A percentile compares a stretch with the other conserved stretches of the same genome.
phyloP scores from a whole-genome alignment of 495 filamentous ascomycete genomes.

The Hypoxylon subgilvum region DNA sequence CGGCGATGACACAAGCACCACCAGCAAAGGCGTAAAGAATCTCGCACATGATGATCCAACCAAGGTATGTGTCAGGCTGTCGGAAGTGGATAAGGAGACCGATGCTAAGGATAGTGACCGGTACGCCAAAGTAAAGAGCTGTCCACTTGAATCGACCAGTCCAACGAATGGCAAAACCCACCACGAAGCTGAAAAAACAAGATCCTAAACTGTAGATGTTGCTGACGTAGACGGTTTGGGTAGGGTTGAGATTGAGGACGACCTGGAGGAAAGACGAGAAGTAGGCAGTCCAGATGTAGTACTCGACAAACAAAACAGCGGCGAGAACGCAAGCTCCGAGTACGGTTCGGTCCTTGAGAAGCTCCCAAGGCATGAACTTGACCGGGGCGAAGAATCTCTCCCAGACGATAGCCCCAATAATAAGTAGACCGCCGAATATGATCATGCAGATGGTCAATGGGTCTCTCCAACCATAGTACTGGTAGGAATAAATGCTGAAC shows the following conservation, averaged over 20 bases:
- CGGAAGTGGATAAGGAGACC: slow-evolving; percentile 81
- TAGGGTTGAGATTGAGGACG: slow-evolving; percentile 59
- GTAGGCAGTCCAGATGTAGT: slow-evolving; percentile 65
- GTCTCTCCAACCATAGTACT: slow-evolving; percentile 56
- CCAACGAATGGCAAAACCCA: slow-evolving; percentile 61
- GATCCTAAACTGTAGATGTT: slow-evolving; percentile 59
- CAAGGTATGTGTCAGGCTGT: slow-evolving; percentile 58
- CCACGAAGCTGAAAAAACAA: slow-evolving; percentile 59
- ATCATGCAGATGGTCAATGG: slow-evolving; percentile 63
- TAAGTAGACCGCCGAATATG: slow-evolving; percentile 58
- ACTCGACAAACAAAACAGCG: slow-evolving; percentile 62
- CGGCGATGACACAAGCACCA: slow-evolving; percentile 62
- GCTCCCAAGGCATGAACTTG: slow-evolving; percentile 63
- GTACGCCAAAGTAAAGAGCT: slow-evolving; percentile 60
- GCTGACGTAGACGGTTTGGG: slow-evolving; percentile 57
- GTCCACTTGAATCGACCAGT: slow-evolving; percentile 65
- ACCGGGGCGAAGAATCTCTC: slow-evolving; percentile 62
- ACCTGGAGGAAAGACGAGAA: slow-evolving; percentile 67
- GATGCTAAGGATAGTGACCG: slow-evolving; percentile 67
- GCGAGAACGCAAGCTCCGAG: slow-evolving; percentile 62
- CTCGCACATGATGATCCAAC: slow-evolving; percentile 77
- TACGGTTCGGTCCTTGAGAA: slow-evolving; percentile 65
- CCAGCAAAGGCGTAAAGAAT: slow-evolving; percentile 78
- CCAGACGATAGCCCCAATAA: slow-evolving; percentile 61
- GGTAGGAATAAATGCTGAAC: slow-evolving; percentile 60